Conservation (phyloP, 2,329 filamentous ascomycete genomes). For the Alternaria sp. region DNA sequence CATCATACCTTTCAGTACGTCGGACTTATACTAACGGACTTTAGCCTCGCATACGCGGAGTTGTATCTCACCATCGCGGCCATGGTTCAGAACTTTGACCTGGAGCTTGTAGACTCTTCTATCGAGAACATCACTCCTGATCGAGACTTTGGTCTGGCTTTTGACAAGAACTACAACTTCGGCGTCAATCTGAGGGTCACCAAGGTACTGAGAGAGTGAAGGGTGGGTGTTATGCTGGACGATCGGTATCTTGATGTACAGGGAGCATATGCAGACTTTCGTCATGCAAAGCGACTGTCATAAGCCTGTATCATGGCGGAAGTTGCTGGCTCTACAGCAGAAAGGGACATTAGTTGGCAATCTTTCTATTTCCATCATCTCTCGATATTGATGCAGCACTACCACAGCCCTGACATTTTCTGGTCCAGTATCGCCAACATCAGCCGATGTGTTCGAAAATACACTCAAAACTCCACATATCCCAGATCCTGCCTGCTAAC, state of each 20-base stretch:
- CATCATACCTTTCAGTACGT: too few relatives aligned
- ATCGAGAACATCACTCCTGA: slow-evolving; percentile 12
- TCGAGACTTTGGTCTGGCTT: slow-evolving; percentile 13
- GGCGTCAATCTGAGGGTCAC: slow-evolving; percentile 10
- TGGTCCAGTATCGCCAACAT: too few relatives aligned
- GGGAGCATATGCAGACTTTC: not conserved
- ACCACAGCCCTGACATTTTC: too few relatives aligned
- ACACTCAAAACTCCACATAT: too few relatives aligned
- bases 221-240: too few relatives aligned
- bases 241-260: too few relatives aligned
- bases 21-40: not conserved
- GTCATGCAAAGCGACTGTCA: not conserved
- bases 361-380: not conserved
- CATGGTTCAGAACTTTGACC: slow-evolving; percentile 14
- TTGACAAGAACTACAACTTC: slow-evolving; percentile 12
- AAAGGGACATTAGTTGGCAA: not conserved
- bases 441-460: too few relatives aligned
- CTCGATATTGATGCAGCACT: too few relatives aligned
- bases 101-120: slow-evolving; percentile 22
- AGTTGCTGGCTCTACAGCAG: not conserved
- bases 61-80: slow-evolving; percentile 16
- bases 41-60: slow-evolving; percentile 38
- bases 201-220: slow-evolving; percentile 3
- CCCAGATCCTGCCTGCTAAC: not conserved
- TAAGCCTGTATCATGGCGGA: not conserved